phyloP scores from a whole-genome alignment of 2,329 filamentous ascomycete species.

The Fusarium tanahbumbuense region DNA sequence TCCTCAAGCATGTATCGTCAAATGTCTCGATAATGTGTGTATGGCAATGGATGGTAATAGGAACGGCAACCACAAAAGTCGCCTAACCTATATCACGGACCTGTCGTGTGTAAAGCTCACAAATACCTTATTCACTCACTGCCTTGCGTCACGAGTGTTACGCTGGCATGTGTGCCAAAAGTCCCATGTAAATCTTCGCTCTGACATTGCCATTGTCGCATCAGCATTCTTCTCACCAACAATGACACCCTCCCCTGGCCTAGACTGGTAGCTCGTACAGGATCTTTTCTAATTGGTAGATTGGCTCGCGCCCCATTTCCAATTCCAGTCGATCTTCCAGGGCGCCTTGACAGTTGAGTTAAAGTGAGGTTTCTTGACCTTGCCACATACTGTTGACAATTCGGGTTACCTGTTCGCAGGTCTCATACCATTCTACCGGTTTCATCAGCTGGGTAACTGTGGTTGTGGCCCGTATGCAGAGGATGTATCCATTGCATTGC shows the following conservation, averaged over 20 bases:
- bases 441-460: constrained; percentile 18
- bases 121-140: neutral
- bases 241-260: constrained; percentile 11
- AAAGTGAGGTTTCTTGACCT: neutral
- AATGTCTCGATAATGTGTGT: neutral
- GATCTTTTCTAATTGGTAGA: constrained; percentile 7
- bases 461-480: constrained; percentile 16
- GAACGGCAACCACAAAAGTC: neutral
- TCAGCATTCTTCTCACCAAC: constrained; percentile 6
- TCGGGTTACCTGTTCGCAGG: constrained; percentile 28
- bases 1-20: neutral
- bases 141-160: neutral
- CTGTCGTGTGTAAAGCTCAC: neutral
- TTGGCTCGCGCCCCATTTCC: neutral
- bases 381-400: constrained; percentile 18
- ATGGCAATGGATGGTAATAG: neutral
- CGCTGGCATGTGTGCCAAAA: constrained; percentile 2
- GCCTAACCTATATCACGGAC: neutral
- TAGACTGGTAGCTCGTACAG: constrained; percentile 4
- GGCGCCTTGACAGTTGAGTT: constrained; percentile 10
- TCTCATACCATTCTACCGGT: constrained; percentile 22
- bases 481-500: constrained; percentile 3
- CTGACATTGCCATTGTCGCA: constrained; percentile 1
- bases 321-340: constrained; percentile 3
- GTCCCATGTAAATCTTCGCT: neutral